Conservation (phyloP, 371 early-diverging fungal genomes). For the Apophysomyces sp. region DNA sequence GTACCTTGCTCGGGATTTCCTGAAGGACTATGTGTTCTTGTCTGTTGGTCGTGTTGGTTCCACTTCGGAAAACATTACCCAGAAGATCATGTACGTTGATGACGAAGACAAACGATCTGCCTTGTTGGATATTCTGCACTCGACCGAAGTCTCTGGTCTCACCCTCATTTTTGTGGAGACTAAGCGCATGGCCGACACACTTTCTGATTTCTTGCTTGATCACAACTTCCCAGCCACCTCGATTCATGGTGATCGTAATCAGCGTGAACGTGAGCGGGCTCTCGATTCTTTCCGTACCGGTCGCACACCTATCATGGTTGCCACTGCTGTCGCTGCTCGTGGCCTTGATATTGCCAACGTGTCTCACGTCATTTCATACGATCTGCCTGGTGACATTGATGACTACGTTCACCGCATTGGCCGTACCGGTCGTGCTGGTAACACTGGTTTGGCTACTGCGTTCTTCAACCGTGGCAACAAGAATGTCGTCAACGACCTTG, state of each 20-base stretch:
- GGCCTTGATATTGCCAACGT: constrained; percentile 89
- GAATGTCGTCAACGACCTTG: constrained; percentile 59
- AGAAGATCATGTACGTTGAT: constrained; percentile 73
- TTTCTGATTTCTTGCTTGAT: constrained; percentile 15
- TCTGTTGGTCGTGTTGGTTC: constrained; percentile 57
- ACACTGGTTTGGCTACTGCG: constrained; percentile 71
- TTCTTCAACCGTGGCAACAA: constrained; percentile 63
- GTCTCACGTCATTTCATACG: constrained; percentile 86
- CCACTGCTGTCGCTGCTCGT: constrained; percentile 92
- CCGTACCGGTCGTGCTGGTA: constrained; percentile 76
- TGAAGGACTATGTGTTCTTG: constrained; percentile 53
- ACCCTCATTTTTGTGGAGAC: constrained; percentile 86
- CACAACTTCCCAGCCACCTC: constrained; percentile 67
- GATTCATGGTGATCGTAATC: constrained; percentile 77
- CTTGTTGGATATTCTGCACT: constrained; percentile 33
- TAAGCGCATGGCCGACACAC: constrained; percentile 76
- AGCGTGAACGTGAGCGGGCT: constrained; percentile 80
- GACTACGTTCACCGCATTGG: constrained; percentile 88
- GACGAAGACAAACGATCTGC: constrained; percentile 56
- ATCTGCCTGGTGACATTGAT: constrained; percentile 76
- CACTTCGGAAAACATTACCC: constrained; percentile 52
- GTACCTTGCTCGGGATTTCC: constrained; percentile 86
- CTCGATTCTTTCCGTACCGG: constrained; percentile 76
- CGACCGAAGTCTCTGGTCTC: constrained; percentile 46
- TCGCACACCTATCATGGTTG: constrained; percentile 79